These are phyloP conservation scores for Casuarina glauca DNA, from an alignment of 306 rosid species.

Conservation along the genomic window DNA sequence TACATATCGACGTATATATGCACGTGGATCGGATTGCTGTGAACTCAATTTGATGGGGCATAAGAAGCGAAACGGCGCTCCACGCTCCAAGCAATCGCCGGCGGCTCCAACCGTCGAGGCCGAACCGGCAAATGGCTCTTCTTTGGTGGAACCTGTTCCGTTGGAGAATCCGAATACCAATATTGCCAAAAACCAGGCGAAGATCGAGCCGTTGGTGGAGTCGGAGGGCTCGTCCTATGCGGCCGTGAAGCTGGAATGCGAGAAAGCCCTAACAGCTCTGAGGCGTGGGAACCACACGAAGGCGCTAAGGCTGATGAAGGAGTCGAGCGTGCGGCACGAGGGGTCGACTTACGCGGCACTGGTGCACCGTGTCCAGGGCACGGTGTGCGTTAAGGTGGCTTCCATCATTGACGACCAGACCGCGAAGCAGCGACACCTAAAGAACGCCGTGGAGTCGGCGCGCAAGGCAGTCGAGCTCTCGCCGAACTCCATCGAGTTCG, in stretches of 20 bases:
- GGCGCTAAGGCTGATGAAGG: slow-evolving; percentile 86
- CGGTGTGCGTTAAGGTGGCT: slow-evolving; percentile 72
- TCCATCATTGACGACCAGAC: slow-evolving; percentile 59
- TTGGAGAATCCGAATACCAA: slow-evolving; percentile 26
- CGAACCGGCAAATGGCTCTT: slow-evolving; percentile 50
- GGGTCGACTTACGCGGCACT: slow-evolving; percentile 55
- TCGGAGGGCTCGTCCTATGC: slow-evolving; percentile 52
- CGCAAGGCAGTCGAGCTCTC: slow-evolving; percentile 70
- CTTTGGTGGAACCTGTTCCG: slow-evolving; percentile 31
- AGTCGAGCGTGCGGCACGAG: slow-evolving; percentile 56
- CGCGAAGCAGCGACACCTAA: slow-evolving; percentile 73
- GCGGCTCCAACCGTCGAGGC: slow-evolving; percentile 55
- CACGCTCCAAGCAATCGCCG: slow-evolving; percentile 62
- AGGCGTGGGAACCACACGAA: slow-evolving; percentile 88
- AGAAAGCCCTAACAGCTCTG: slow-evolving; percentile 71
- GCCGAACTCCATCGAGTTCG: slow-evolving; percentile 79
- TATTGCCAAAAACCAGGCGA: slow-evolving; percentile 27
- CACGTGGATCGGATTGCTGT: slow-evolving; percentile 59
- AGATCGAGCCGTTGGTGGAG: slow-evolving; percentile 53
- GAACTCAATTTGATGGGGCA: slow-evolving; percentile 68
- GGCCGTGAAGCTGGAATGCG: slow-evolving; percentile 75
- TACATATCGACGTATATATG: slow-evolving; percentile 39
- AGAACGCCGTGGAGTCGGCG: slow-evolving; percentile 78
- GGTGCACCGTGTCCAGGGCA: slow-evolving; percentile 78
- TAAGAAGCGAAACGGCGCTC: slow-evolving; percentile 73